Evolutionary conservation across 371 early-diverging fungal genomes (phyloP).

Genomic region (Mucor piriformis): DNA sequence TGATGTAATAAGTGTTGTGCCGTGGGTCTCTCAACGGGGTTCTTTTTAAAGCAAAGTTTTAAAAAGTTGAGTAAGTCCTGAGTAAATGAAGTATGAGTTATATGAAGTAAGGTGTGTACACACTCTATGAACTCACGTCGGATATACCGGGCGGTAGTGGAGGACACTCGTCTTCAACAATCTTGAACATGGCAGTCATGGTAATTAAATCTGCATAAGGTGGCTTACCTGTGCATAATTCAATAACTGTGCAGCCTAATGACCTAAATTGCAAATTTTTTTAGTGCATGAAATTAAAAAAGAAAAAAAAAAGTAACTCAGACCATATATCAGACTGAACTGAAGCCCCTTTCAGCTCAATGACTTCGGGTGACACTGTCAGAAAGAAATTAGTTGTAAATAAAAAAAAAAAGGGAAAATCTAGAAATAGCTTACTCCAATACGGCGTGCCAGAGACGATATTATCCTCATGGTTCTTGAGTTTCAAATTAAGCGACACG

Average conservation of each 20-base stretch:
- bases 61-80: conserved; percentile 77
- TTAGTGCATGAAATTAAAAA: not conserved
- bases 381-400: conserved; percentile 17
- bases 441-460: conserved; percentile 89
- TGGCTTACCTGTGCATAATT: conserved; percentile 88
- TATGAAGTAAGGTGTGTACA: too few relatives aligned
- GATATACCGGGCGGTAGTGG: conserved; percentile 83
- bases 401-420: not conserved
- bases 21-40: conserved; percentile 66
- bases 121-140: conserved; percentile 32
- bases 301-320: not conserved
- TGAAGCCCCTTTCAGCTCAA: conserved; percentile 80
- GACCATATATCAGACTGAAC: conserved; percentile 91
- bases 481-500: conserved; percentile 81
- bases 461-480: conserved; percentile 66
- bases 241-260: conserved; percentile 87
- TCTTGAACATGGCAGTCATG: conserved; percentile 91
- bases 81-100: too few relatives aligned
- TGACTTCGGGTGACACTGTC: conserved; percentile 94
- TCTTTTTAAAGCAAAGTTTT: conserved; percentile 79
- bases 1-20: conserved; percentile 62
- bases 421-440: conserved; percentile 73
- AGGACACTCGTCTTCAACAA: conserved; percentile 87
- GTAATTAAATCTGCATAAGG: conserved; percentile 82
- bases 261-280: conserved; percentile 34